Conservation (phyloP, 306 rosid genomes). For the Rosa chinensis region DNA sequence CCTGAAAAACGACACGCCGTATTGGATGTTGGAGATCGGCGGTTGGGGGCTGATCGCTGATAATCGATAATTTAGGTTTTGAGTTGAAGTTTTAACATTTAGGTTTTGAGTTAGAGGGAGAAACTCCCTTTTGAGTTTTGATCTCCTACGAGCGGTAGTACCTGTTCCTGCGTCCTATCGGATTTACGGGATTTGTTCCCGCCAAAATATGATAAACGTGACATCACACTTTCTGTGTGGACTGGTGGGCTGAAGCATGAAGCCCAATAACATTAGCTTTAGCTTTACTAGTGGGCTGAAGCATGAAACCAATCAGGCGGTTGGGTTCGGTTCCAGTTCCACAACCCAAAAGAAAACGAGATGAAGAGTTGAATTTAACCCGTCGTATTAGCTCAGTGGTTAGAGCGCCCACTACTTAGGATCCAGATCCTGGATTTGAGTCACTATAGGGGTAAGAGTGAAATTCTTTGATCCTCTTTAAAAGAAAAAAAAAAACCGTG, state of each 20-base stretch:
- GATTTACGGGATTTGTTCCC: neutral
- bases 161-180: neutral
- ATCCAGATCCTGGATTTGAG: too few relatives aligned
- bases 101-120: too few relatives aligned
- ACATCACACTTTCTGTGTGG: neutral
- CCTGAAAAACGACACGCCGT: slow-evolving; percentile 14
- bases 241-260: neutral
- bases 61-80: neutral
- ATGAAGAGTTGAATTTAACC: too few relatives aligned
- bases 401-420: too few relatives aligned
- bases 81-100: neutral
- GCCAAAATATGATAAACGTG: neutral
- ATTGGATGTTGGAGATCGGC: neutral
- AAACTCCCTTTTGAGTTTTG: neutral
- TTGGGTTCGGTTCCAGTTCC: too few relatives aligned
- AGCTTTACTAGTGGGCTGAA: too few relatives aligned
- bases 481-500: too few relatives aligned
- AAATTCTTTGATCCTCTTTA: too few relatives aligned
- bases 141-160: neutral
- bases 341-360: too few relatives aligned
- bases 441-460: too few relatives aligned
- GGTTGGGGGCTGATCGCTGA: neutral
- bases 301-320: too few relatives aligned
- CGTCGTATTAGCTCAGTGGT: too few relatives aligned
- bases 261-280: neutral